These are phyloP conservation scores for Rhodotorula babjevae DNA, from an alignment of 768 basidiomycete genomes.

Conservation along the genomic window DNA sequence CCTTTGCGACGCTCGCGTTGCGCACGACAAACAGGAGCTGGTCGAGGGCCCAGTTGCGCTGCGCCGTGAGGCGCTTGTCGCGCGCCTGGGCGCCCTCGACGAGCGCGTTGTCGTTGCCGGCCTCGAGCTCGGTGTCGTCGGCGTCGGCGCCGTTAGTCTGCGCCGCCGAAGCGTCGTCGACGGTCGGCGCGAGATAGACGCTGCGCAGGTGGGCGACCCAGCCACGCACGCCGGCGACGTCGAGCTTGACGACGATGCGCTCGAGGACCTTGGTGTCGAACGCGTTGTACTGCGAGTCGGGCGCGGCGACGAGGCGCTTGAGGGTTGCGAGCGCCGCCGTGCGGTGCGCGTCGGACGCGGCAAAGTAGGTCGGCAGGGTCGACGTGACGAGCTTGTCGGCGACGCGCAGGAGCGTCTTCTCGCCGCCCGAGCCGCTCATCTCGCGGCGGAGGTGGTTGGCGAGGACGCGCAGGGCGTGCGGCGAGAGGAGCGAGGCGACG, in stretches of 20 bases:
- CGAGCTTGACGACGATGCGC: constrained; percentile 69
- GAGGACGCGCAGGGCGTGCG: constrained; percentile 94
- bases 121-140: constrained; percentile 35
- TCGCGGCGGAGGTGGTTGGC: constrained; percentile 83
- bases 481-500: constrained; percentile 82
- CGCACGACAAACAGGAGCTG: constrained; percentile 79
- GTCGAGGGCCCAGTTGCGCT: constrained; percentile 77
- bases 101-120: too few relatives aligned
- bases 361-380: constrained; percentile 68
- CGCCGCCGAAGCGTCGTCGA: not conserved
- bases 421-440: constrained; percentile 48
- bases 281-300: constrained; percentile 65
- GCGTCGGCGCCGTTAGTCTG: constrained; percentile 48
- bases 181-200: constrained; percentile 53
- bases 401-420: constrained; percentile 83
- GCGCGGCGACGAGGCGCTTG: constrained; percentile 71
- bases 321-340: constrained; percentile 69
- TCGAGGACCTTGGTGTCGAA: constrained; percentile 94
- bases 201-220: constrained; percentile 70
- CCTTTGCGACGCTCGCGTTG: constrained; percentile 52
- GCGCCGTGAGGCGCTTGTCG: constrained; percentile 45
- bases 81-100: constrained; percentile 29
- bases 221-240: constrained; percentile 64
- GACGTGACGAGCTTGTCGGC: constrained; percentile 72
- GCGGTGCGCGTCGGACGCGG: constrained; percentile 40